Conservation (phyloP, 169 alveolate genomes). For the Cryptosporidium canis region DNA sequence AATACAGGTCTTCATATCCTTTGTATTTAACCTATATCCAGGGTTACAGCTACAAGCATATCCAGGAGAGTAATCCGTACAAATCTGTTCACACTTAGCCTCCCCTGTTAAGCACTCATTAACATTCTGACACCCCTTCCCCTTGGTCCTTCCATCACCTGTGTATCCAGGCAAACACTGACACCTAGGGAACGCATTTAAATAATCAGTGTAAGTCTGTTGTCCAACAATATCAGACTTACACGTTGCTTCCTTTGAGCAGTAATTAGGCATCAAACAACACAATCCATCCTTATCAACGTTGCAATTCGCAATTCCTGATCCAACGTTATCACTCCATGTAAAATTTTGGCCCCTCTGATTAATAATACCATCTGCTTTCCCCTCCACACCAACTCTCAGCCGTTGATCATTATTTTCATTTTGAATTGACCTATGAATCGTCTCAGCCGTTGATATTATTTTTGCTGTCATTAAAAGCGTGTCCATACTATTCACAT, state of each 20-base stretch:
- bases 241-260: conserved; percentile 63
- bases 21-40: conserved; percentile 40
- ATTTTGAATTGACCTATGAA: conserved; percentile 35
- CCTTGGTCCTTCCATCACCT: conserved; percentile 75
- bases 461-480: conserved; percentile 60
- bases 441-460: conserved; percentile 54
- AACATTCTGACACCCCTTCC: conserved; percentile 75
- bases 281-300: conserved; percentile 52
- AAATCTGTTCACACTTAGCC: conserved; percentile 74
- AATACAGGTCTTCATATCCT: conserved; percentile 46
- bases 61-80: conserved; percentile 72
- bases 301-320: conserved; percentile 1
- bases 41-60: conserved; percentile 61
- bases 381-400: background rate
- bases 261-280: conserved; percentile 67
- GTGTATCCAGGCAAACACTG: conserved; percentile 73
- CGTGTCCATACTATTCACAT: conserved; percentile 25
- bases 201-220: conserved; percentile 68
- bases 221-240: conserved; percentile 66
- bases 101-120: conserved; percentile 74
- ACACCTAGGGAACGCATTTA: conserved; percentile 76
- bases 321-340: background rate
- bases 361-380: background rate
- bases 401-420: background rate
- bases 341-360: background rate